Evolutionary conservation across 2,329 filamentous ascomycete species (phyloP).

Genomic region (Fusarium sp.): DNA sequence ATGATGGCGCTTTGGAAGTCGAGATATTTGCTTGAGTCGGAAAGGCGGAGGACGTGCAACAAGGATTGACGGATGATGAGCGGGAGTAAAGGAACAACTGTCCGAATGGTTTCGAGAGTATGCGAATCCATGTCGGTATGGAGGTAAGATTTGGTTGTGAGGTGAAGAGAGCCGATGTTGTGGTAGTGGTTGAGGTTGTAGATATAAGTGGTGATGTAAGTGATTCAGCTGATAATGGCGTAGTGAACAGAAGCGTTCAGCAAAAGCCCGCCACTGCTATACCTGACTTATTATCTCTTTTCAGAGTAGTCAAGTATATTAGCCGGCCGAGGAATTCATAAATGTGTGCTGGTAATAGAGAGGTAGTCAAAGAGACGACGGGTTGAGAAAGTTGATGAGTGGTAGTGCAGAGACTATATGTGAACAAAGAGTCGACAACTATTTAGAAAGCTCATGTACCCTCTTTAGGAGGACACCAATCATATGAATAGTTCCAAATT

Average conservation of each 20-base stretch:
- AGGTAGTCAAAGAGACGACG: constrained; percentile 6
- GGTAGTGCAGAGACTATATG: constrained; percentile 18
- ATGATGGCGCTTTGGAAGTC: constrained; percentile 82
- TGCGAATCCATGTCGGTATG: constrained; percentile 24
- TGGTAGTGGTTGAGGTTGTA: constrained; percentile 9
- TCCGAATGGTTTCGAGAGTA: constrained; percentile 40
- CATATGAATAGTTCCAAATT: constrained; percentile 3
- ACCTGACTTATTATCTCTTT: constrained; percentile 3
- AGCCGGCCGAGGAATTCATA: neutral
- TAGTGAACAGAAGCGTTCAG: neutral
- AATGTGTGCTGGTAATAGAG: constrained; percentile 12
- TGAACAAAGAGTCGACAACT: constrained; percentile 21
- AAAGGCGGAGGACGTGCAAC: constrained; percentile 76
- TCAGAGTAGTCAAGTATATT: neutral
- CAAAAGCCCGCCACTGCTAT: neutral
- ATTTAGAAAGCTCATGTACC: neutral
- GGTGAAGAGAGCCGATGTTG: neutral
- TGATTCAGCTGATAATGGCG: constrained; percentile 6
- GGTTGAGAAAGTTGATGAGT: constrained; percentile 12
- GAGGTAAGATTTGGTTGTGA: neutral
- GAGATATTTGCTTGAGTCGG: constrained; percentile 81
- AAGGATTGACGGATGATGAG: constrained; percentile 74
- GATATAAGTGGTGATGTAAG: constrained; percentile 19
- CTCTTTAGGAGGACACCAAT: constrained; percentile 17
- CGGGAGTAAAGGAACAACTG: constrained; percentile 71